Base-by-base conservation (phyloP, 1,284 basidiomycete species). In the Boletus semigastroideus region DNA sequence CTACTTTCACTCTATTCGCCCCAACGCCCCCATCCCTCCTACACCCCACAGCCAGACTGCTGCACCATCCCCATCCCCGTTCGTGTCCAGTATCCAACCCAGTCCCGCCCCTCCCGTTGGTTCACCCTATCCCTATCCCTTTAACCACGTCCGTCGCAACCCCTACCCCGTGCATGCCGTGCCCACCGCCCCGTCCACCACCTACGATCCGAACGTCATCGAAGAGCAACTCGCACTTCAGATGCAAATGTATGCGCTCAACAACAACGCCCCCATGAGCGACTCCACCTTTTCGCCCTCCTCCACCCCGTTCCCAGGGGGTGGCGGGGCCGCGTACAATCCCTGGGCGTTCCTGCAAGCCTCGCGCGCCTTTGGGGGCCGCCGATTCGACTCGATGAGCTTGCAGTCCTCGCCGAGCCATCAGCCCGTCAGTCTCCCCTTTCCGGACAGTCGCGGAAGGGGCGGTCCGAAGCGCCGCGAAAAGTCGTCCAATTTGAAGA, bases 61-160 rank as follows among this genome's bases (percentile, higher is more conserved):
- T 7, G 85, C 86, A 1, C 83, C 86, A 0, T 84, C 84, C 0
- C 84, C 85, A 0, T 85, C 84, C 1, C 85, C 84, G 0, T 69
- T 82, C 17, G 65, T 82, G 40, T 78, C 77, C 0, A 72, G 74
- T 47, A 72, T 71, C 52, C 72, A 70, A 17, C 63, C 68, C 1
- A 82, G 78, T 51, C 80, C 82, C 13, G 65, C 78, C 3, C 75
- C 75, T 41, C 74, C 78, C 30, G 74, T 74, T 7, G 86, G 87
- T 13, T 90, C 87, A 5, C 87, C 87, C 0, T 89, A 87, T 55
- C 87, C 86, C 0, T 86, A 83, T 64, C 87, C 87, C 0, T 90
- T 83, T 68, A 77, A 78, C 10, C 87, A 90, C 55, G 82, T 89
- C 41, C 80, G 79, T 33, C 78, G 87, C 2, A 77, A 74, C 30